Evolutionary conservation across 495 filamentous ascomycete genomes (phyloP).

Genomic region (Aspergillus wentii): DNA sequence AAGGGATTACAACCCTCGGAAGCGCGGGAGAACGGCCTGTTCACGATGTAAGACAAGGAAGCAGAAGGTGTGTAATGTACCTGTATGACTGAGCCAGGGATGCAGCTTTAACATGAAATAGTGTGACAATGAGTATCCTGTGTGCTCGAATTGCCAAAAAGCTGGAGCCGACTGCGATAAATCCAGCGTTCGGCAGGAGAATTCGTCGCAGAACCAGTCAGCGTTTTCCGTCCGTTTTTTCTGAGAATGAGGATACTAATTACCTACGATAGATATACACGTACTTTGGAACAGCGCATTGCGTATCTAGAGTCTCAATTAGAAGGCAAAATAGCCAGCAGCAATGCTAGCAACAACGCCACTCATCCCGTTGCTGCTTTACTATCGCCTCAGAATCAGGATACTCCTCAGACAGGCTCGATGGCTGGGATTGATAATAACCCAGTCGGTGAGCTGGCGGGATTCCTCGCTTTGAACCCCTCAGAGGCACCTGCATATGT

Average conservation of each 20-base stretch:
- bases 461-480: slow-evolving; percentile 44
- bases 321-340: slow-evolving; percentile 16
- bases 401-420: slow-evolving; percentile 15
- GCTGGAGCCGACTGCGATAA: slow-evolving; percentile 45
- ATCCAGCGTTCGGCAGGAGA: slow-evolving; percentile 38
- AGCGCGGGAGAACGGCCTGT: slow-evolving; percentile 48
- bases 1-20: slow-evolving; percentile 40
- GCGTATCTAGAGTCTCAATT: slow-evolving; percentile 40
- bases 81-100: neutral
- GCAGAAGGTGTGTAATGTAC: slow-evolving; percentile 36
- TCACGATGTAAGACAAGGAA: slow-evolving; percentile 49
- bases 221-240: slow-evolving; percentile 3
- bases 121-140: slow-evolving; percentile 43
- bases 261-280: slow-evolving; percentile 32
- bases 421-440: slow-evolving; percentile 30
- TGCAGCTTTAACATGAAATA: slow-evolving; percentile 9
- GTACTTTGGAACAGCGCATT: slow-evolving; percentile 43
- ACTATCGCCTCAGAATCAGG: slow-evolving; percentile 22
- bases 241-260: neutral
- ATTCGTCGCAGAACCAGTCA: slow-evolving; percentile 39
- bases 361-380: slow-evolving; percentile 15
- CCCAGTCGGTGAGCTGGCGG: slow-evolving; percentile 47
- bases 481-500: slow-evolving; percentile 48
- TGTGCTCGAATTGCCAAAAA: slow-evolving; percentile 47
- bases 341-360: slow-evolving; percentile 10